Percentiles rank a stretch among this genome's conserved stretches.
phyloP scores from a whole-genome alignment of 148 eudicot species.

The Heliosperma pusillum region DNA sequence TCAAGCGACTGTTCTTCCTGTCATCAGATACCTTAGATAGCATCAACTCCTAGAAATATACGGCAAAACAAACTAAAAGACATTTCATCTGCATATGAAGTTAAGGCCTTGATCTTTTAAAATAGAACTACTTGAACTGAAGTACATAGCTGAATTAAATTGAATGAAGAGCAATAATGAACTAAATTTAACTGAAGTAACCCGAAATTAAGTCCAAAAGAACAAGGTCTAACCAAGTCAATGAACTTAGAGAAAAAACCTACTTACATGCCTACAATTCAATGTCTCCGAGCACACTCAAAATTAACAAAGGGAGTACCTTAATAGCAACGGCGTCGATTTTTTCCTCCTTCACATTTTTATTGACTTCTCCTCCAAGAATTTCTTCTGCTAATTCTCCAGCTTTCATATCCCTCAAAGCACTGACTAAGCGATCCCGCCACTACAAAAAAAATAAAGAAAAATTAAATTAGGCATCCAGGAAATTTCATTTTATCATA shows the following conservation, averaged over 20 bases:
- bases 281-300: neutral
- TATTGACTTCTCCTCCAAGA: slow-evolving; percentile 40
- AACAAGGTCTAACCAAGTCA: neutral
- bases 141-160: too few species aligned
- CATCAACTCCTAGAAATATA: slow-evolving; percentile 5
- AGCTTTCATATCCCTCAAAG: slow-evolving; percentile 66
- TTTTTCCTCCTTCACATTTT: slow-evolving; percentile 40
- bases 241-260: neutral
- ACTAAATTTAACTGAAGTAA: too few species aligned
- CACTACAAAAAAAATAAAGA: slow-evolving; percentile 47
- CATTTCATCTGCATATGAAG: slow-evolving; percentile 2
- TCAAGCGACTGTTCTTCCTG: slow-evolving; percentile 57
- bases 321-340: slow-evolving; percentile 30
- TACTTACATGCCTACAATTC: slow-evolving; percentile 1
- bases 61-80: neutral
- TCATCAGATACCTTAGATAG: slow-evolving; percentile 27
- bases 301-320: slow-evolving; percentile 34
- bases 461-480: neutral
- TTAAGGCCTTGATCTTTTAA: neutral
- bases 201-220: too few species aligned
- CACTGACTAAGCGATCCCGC: slow-evolving; percentile 82
- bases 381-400: slow-evolving; percentile 51
- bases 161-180: too few species aligned
- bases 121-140: too few species aligned
- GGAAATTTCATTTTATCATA: slow-evolving; percentile 2